These are phyloP conservation scores for Eucalyptus melliodora DNA, from an alignment of 345 rosid species.

Conservation along the genomic window DNA sequence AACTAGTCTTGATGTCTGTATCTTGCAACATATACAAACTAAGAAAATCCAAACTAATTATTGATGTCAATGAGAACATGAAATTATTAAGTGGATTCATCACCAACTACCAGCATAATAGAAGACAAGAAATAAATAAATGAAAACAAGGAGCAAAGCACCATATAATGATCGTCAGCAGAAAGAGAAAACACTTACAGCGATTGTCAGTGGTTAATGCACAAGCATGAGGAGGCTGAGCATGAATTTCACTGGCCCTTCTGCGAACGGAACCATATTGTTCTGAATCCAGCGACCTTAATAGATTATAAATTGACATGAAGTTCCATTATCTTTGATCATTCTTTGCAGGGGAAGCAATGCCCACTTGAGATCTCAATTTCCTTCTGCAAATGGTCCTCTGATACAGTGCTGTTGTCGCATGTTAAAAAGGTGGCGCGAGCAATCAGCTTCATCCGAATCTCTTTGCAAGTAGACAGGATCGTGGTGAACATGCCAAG, in stretches of 20 bases:
- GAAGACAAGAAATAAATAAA: background rate
- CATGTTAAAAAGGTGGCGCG: slow-evolving; percentile 16
- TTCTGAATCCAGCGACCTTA: slow-evolving; percentile 75
- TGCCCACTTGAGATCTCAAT: slow-evolving; percentile 46
- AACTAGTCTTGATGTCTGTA: background rate
- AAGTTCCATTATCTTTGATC: background rate
- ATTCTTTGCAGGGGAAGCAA: background rate
- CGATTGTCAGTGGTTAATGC: slow-evolving; percentile 71
- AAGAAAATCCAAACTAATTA: background rate
- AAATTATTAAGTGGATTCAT: background rate
- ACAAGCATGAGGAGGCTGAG: slow-evolving; percentile 85
- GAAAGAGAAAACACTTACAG: slow-evolving; percentile 24
- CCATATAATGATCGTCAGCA: background rate
- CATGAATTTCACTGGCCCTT: slow-evolving; percentile 72
- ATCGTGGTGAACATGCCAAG: background rate
- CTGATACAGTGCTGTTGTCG: slow-evolving; percentile 43
- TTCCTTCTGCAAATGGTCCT: slow-evolving; percentile 75
- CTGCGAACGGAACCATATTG: slow-evolving; percentile 63
- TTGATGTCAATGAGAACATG: background rate
- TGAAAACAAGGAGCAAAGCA: background rate
- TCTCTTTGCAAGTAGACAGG: background rate
- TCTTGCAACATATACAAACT: background rate
- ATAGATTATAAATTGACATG: background rate
- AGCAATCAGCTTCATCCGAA: background rate
- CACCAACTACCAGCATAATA: background rate